Evolutionary conservation across 306 rosid species (phyloP), one percentile per base, ranked within the genome.

Genomic region (Castanea crenata): DNA sequence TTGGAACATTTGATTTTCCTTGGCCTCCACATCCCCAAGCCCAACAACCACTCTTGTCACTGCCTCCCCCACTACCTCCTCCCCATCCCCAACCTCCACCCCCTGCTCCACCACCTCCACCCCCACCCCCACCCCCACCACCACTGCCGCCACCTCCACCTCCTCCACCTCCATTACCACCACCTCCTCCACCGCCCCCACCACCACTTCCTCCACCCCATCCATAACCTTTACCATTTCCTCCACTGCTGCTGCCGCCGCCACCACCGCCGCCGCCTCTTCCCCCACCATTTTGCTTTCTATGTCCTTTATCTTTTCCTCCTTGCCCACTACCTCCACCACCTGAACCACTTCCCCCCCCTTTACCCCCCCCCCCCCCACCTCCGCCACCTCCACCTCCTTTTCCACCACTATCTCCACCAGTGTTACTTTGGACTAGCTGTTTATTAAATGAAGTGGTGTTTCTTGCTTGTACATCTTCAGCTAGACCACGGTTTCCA

Each of bases 241-340:
- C 85, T 58, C 85, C 79, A 57, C 82, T 79, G 74, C 85, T 10
- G 18, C 74, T 81, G 2, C 77, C 59, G n/a, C 84, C 78, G 0
- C 81, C 81, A 0, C 78, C 74, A 0, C 83, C 77, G 0, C 83
- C 70, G 0, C 80, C 29, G 0, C 83, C 86, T 2, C 82, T 69
- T 0, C 81, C 71, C 0, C 82, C 79, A 0, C 86, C 79, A 0
- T 83, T 74, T 0, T 74, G 20, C 0, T 73, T 35, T 0, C 69
- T 76, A 0, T 77, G 75, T 0, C 78, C 71, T 0, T 78, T 78
- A 2, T 79, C 80, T 12, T 71, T 32, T 12, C 83, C 80, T 0
- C 65, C 72, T 0, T 69, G 73, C 12, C 78, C 78, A 52, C 38
- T 27, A 1, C 79, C 76, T 0, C 56, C 6, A 0, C 75, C 81